A percentile compares a stretch with the other conserved stretches of the same genome.
These are phyloP conservation scores for Lepidium campestre DNA, from an alignment of 441 rosid species.

Conservation along the genomic window DNA sequence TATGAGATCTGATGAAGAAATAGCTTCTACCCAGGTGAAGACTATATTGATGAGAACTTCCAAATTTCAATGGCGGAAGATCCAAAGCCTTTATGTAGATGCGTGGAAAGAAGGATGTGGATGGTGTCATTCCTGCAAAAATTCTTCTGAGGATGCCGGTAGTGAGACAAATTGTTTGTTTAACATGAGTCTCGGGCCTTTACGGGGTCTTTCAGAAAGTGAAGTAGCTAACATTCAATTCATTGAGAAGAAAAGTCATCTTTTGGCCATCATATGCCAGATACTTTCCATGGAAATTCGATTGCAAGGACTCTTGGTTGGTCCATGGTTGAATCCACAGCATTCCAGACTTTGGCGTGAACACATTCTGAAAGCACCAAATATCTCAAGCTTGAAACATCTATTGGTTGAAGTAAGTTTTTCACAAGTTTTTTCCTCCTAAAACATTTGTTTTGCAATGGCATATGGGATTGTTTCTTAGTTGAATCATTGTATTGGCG, in stretches of 20 bases:
- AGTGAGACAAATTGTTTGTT: slow-evolving; percentile 75
- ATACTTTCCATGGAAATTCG: slow-evolving; percentile 66
- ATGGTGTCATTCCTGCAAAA: slow-evolving; percentile 89
- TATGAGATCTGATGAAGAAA: slow-evolving; percentile 58
- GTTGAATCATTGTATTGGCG: not conserved
- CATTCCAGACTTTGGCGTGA: slow-evolving; percentile 60
- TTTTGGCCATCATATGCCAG: slow-evolving; percentile 43
- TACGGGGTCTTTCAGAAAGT: slow-evolving; percentile 37
- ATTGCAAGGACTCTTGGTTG: slow-evolving; percentile 74
- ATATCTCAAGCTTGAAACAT: slow-evolving; percentile 45
- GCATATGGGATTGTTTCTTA: not conserved
- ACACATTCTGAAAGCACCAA: slow-evolving; percentile 49
- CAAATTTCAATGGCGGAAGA: slow-evolving; percentile 61
- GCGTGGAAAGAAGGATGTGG: slow-evolving; percentile 82
- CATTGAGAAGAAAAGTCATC: slow-evolving; percentile 44
- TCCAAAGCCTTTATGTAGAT: slow-evolving; percentile 34
- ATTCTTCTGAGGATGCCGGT: slow-evolving; percentile 41
- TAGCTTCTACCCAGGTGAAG: slow-evolving; percentile 64
- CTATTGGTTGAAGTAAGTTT: slow-evolving; percentile 56
- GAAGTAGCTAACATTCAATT: slow-evolving; percentile 39
- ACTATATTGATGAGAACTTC: slow-evolving; percentile 55
- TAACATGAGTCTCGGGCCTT: slow-evolving; percentile 44
- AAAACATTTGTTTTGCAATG: slow-evolving; percentile 12
- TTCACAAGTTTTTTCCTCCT: slow-evolving; percentile 6
- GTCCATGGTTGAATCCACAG: slow-evolving; percentile 87